Evolutionary conservation across 2,329 filamentous ascomycete species (phyloP).

Genomic region (Botrytis fabae): DNA sequence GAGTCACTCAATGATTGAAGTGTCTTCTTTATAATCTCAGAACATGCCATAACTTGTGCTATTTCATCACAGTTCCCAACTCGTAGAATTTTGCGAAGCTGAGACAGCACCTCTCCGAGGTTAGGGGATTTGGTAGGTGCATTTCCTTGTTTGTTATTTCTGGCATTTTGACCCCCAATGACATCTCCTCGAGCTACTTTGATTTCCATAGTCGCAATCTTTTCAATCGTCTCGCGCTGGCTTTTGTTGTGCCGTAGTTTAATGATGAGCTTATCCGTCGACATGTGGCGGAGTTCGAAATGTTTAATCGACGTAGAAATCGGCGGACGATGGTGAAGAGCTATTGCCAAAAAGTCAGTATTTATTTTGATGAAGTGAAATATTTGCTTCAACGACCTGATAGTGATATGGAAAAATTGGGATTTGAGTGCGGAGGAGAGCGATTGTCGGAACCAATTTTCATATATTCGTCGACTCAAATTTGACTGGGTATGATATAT

Average conservation of each 20-base stretch:
- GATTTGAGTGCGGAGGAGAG: background rate
- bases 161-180: too few species aligned
- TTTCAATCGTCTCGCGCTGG: background rate
- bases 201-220: background rate
- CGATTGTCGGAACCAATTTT: accelerated
- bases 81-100: background rate
- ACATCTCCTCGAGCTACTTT: too few species aligned
- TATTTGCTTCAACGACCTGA: background rate
- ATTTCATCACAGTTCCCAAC: background rate
- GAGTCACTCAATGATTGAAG: background rate
- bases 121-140: accelerated
- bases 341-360: background rate
- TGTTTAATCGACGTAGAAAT: background rate
- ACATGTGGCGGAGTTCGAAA: background rate
- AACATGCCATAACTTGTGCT: background rate
- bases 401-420: accelerated
- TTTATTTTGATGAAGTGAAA: accelerated
- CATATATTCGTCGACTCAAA: background rate
- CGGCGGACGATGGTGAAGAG: too few species aligned
- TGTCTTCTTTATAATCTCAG: background rate
- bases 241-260: background rate
- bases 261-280: background rate
- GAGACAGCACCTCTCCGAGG: background rate
- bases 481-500: background rate
- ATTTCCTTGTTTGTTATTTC: background rate